A percentile compares a stretch with the other conserved stretches of the same genome.
Conservation (phyloP, 2,329 filamentous ascomycete genomes). For the Penicillium fuscoglaucum region DNA sequence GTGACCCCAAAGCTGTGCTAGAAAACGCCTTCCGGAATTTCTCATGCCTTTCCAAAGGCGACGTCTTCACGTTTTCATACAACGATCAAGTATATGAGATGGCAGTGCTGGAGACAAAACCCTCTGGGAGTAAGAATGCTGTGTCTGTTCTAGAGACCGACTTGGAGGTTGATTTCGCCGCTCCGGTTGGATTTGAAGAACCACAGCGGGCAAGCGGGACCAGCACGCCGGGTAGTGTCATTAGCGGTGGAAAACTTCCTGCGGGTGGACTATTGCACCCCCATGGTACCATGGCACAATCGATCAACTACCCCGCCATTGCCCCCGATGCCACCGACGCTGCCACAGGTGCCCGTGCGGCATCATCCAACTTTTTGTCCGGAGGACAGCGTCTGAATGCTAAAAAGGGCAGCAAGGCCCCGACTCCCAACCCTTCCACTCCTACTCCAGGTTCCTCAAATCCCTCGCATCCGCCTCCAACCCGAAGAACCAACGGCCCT, state of each 20-base stretch:
- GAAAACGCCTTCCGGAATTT: conserved; percentile 97
- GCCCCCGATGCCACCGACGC: conserved; percentile 72
- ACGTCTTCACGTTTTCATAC: conserved; percentile 94
- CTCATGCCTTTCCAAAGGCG: conserved; percentile 86
- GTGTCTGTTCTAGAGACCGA: conserved; percentile 96
- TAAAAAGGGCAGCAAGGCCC: conserved; percentile 76
- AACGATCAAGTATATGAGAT: conserved; percentile 94
- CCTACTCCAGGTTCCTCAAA: conserved; percentile 63
- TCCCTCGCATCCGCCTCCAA: conserved; percentile 45
- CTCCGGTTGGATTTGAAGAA: conserved; percentile 92
- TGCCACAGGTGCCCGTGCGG: conserved; percentile 61
- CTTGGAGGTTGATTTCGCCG: conserved; percentile 91
- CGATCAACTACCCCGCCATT: conserved; percentile 95
- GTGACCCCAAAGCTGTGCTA: conserved; percentile 92
- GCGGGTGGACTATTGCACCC: conserved; percentile 74
- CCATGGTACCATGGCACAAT: conserved; percentile 92
- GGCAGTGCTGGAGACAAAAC: conserved; percentile 90
- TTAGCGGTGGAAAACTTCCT: conserved; percentile 62
- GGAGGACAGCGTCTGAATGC: conserved; percentile 78
- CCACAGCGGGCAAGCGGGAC: conserved; percentile 77
- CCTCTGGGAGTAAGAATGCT: conserved; percentile 75
- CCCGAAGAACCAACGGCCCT: conserved; percentile 68
- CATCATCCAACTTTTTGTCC: conserved; percentile 74
- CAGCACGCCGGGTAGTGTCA: conserved; percentile 73
- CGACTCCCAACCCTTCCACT: conserved; percentile 71